Evolutionary conservation across 495 filamentous ascomycete genomes (phyloP).

Genomic region (Penicillium goetzii): DNA sequence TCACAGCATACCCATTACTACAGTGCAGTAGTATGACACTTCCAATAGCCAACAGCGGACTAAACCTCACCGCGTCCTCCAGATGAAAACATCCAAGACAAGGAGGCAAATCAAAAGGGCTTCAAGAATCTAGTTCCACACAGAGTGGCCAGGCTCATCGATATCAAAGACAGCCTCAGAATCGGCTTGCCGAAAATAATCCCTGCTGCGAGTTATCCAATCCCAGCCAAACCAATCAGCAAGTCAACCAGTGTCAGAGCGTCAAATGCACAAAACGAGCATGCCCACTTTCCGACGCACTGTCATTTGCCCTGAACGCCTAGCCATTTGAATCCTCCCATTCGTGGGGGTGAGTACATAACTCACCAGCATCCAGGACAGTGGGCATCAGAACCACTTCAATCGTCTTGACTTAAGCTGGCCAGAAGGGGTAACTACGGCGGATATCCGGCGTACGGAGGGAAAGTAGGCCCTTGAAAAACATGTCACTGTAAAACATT

Average conservation of each 20-base stretch:
- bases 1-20: neutral
- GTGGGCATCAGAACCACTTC: conserved; percentile 15
- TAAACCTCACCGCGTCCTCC: neutral
- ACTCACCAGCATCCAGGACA: conserved; percentile 11
- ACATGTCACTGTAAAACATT: conserved; percentile 16
- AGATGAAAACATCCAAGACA: neutral
- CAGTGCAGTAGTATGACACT: too few relatives aligned
- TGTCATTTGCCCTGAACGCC: neutral
- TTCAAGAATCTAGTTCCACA: neutral
- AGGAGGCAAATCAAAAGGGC: neutral
- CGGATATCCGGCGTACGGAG: neutral
- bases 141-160: conserved; percentile 1
- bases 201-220: neutral
- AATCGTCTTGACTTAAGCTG: neutral
- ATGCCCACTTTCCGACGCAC: neutral
- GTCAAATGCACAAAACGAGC: neutral
- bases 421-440: conserved; percentile 11
- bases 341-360: too few relatives aligned
- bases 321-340: conserved; percentile 1
- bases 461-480: neutral
- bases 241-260: neutral
- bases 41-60: neutral
- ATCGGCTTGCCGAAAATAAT: conserved; percentile 2
- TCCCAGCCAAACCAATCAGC: neutral
- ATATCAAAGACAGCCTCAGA: neutral